These are phyloP conservation scores for Hanseniaspora nectarophila DNA, from an alignment of 805 yeast species.

Conservation along the genomic window DNA sequence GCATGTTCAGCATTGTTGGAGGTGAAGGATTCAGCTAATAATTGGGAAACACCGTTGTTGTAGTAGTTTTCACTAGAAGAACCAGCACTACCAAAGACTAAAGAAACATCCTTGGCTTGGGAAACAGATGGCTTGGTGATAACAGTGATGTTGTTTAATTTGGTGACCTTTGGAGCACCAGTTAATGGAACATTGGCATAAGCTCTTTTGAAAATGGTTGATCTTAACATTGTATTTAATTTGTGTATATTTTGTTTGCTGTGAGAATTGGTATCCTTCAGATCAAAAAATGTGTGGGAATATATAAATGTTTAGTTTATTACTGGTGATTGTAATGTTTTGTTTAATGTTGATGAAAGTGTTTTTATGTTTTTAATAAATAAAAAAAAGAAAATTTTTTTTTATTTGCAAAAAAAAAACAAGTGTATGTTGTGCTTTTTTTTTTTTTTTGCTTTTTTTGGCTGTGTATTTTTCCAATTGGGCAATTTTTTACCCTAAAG, in stretches of 20 bases:
- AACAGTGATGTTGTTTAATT: constrained; percentile 55
- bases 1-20: constrained; percentile 24
- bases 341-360: not conserved
- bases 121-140: constrained; percentile 54
- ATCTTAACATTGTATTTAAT: constrained; percentile 15
- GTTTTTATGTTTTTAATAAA: too few relatives aligned
- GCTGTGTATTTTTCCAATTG: not conserved
- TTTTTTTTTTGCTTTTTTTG: not conserved
- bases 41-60: constrained; percentile 69
- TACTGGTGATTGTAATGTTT: not conserved
- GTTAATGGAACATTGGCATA: constrained; percentile 39
- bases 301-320: constrained; percentile 6
- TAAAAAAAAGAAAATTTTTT: not conserved
- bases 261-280: not conserved
- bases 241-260: too few relatives aligned
- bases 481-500: not conserved
- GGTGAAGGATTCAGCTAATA: constrained; percentile 43
- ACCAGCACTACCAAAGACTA: constrained; percentile 58
- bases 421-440: too few relatives aligned
- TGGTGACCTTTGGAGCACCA: constrained; percentile 56
- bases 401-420: too few relatives aligned
- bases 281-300: not conserved
- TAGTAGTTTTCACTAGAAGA: constrained; percentile 67
- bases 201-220: constrained; percentile 22
- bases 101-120: constrained; percentile 44